These are phyloP conservation scores for Ogataea nitratoaversa DNA, from an alignment of 805 yeast species.

Conservation along the genomic window DNA sequence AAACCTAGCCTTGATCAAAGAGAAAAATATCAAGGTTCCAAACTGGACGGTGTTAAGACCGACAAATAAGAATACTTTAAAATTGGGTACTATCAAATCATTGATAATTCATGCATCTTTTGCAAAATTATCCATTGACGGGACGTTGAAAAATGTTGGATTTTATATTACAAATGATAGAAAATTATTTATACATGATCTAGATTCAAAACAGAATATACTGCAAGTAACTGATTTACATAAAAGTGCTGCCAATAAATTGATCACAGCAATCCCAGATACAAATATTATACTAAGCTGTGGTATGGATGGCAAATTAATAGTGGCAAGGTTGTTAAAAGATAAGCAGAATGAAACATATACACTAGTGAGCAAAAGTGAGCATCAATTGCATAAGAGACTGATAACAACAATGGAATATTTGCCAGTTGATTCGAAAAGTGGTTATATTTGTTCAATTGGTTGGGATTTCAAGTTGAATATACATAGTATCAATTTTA, in stretches of 20 bases:
- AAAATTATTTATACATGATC: slow-evolving; percentile 22
- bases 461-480: slow-evolving; percentile 56
- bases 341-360: neutral
- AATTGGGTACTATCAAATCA: slow-evolving; percentile 17
- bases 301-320: slow-evolving; percentile 32
- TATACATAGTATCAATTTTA: slow-evolving; percentile 28
- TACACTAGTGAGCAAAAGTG: slow-evolving; percentile 5
- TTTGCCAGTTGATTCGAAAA: slow-evolving; percentile 5
- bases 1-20: slow-evolving; percentile 19
- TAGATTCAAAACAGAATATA: slow-evolving; percentile 13
- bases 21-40: slow-evolving; percentile 18
- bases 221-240: slow-evolving; percentile 13
- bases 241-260: slow-evolving; percentile 17
- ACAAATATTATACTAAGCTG: slow-evolving; percentile 24
- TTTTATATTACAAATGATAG: slow-evolving; percentile 28
- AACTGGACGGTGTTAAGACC: slow-evolving; percentile 26
- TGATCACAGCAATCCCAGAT: slow-evolving; percentile 16
- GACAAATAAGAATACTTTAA: slow-evolving; percentile 2
- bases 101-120: slow-evolving; percentile 23
- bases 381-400: slow-evolving; percentile 28
- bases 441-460: slow-evolving; percentile 43
- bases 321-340: slow-evolving; percentile 8
- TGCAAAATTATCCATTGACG: slow-evolving; percentile 10
- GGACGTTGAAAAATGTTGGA: slow-evolving; percentile 8
- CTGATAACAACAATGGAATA: slow-evolving; percentile 24